Base-by-base conservation (phyloP, 352 stramenopile species). In the Blastocystis sp. region DNA sequence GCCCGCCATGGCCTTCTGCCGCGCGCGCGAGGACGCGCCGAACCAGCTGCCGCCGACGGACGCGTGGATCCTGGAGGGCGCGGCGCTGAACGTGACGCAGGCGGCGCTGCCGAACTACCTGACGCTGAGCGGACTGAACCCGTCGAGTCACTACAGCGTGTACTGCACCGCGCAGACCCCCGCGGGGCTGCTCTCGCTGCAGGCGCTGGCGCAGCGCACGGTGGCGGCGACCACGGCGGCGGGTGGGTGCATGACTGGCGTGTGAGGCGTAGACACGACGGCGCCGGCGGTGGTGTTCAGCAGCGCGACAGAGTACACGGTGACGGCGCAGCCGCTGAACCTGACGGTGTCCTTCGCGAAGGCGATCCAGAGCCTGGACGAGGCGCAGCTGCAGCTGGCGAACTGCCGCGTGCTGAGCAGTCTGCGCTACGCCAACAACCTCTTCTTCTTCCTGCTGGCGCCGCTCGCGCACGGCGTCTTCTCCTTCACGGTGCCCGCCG, bases 351-450 rank as follows among this genome's bases (percentile, higher is more conserved):
- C 45, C 34, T 84, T 84, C 53, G 43, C 48, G 19, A 59, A 84
- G 60, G 38, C 74, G 23, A 59, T 84, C 52, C 21, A 67, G 74
- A 62, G 60, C 7, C 56, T 84, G 10, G 52, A 66, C 53, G 38
- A 48, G 53, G 74, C 28, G 2, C 52, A 84, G 2, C 23, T 84
- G 23, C 7, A 11, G 17, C 74, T 84, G 21, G 14, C 28, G 2
- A 84, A 84, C 53, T 84, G 74, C 43, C 74, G 61, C 40, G 48
- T 84, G 4, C 74, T 84, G 53, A 43, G 52, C 21, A 52, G n/a
- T 14, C 74, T 67, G 21, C 52, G 38, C 14, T 67, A 69, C 61
- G 28, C 74, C 4, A 84, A 69, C 61, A 38, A 67, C 52, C 9
- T 84, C 23, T 67, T 28, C 41, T 52, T 34, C n/a, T 59, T 84